Evolutionary conservation across 495 filamentous ascomycete genomes (phyloP), one percentile per base, ranked within the genome.

Genomic region (Penicillium diatomitis): DNA sequence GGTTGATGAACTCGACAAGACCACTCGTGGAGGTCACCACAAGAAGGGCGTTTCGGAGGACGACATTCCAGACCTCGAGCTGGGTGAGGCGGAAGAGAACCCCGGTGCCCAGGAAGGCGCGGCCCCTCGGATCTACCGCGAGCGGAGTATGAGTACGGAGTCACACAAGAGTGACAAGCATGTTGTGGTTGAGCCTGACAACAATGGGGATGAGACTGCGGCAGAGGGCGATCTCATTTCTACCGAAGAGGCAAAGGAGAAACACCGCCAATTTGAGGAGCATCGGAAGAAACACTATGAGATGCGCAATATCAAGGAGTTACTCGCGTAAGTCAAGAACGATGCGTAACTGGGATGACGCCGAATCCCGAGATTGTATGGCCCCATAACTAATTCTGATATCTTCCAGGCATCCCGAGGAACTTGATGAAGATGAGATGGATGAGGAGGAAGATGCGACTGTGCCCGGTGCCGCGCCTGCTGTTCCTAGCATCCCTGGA

Each of bases 231-330:
- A 76, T 45, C 67, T 76, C 12, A 71, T 83, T 20, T 74, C 87
- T 58, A 82, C 75, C 28, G 76, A 82, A 34, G 90, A 96, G 66
- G 90, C 92, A 55, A 69, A 71, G 49, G 88, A 87, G 73, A 95
- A 96, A 72, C 92, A 98, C 61, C 78, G 78, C 51, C 78, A 84
- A 64, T 98, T 98, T 60, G 90, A 95, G 70, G 75, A 86, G 70
- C 77, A 88, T 74, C 77, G 92, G 64, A 95, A 89, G 79, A 88
- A 80, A 69, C 92, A 98, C 65, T 98, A 98, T 65, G 94, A 97
- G 75, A 97, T 98, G 94, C 89, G 80, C 75, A 85, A 92, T 61
- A 88, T 97, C 27, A 95, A 90, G 54, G 79, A 84, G 57, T 68
- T 97, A 47, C 77, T 98, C 51, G 92, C 89, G 84, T 86, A 66